Conservation (phyloP, 768 basidiomycete species). For the Pleurotus cornucopiae region DNA sequence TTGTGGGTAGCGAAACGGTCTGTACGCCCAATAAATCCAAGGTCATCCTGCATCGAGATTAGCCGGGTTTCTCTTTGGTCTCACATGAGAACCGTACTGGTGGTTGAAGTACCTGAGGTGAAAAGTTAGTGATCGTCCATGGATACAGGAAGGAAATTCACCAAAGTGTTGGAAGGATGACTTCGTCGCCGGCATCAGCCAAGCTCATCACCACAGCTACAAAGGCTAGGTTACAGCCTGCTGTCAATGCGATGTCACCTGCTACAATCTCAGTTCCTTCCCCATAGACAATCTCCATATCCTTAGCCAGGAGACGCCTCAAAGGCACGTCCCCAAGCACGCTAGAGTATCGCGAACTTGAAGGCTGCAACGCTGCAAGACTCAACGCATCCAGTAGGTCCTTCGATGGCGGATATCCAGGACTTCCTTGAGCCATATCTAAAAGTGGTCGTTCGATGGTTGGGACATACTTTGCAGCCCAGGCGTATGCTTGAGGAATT, state of each 20-base stretch:
- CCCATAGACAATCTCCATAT: slow-evolving; percentile 62
- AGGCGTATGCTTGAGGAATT: slow-evolving; percentile 55
- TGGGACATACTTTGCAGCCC: slow-evolving; percentile 42
- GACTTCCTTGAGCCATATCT: slow-evolving; percentile 75
- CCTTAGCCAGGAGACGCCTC: slow-evolving; percentile 47
- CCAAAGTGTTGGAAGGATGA: slow-evolving; percentile 74
- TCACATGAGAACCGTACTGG: slow-evolving; percentile 32
- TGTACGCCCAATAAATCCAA: slow-evolving; percentile 60
- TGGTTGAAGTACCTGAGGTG: slow-evolving; percentile 59
- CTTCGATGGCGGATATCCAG: slow-evolving; percentile 58
- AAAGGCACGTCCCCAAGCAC: slow-evolving; percentile 55
- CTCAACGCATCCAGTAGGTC: slow-evolving; percentile 46
- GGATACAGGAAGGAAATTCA: slow-evolving; percentile 19
- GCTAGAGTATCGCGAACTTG: slow-evolving; percentile 50
- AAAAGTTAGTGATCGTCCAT: background rate
- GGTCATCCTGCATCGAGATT: slow-evolving; percentile 47
- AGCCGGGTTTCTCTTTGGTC: too few relatives aligned
- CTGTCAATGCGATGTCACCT: slow-evolving; percentile 63
- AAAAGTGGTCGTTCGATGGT: slow-evolving; percentile 47
- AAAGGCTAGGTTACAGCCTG: slow-evolving; percentile 75
- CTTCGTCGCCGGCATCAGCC: slow-evolving; percentile 66
- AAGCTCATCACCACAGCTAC: slow-evolving; percentile 56
- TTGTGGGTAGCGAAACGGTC: slow-evolving; percentile 49
- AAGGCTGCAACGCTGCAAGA: slow-evolving; percentile 34
- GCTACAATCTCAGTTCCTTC: slow-evolving; percentile 37